Base-by-base conservation (phyloP, 441 rosid species). In the Daphne laureola region DNA sequence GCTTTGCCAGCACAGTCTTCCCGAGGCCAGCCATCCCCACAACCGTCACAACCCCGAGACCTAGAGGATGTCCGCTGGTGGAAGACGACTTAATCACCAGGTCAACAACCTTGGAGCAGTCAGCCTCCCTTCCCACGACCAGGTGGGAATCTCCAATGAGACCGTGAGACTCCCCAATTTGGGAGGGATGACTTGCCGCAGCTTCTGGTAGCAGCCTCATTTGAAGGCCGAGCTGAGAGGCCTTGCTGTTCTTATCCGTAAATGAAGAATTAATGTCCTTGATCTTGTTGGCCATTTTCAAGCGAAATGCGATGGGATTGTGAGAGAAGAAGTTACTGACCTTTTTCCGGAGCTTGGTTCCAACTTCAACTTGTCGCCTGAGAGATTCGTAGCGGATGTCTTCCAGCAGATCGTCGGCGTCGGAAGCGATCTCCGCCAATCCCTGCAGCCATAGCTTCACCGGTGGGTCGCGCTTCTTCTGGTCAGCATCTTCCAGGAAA, bases 1-100 rank as follows among this genome's bases (percentile, higher is more conserved):
- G 7, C 38, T 62, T 55, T 4, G 78, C 78, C n/a, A 73, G 52
- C 3, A 67, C 36, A 0, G 78, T 73, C 52, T 76, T 76, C 6
- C 25, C 25, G 25, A 21, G 25, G 25, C 25, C 25, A 21, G 25
- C 1, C 25, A 21, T 21, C 25, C 25, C 25, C 25, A 21, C 25
- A 2, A 21, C 2, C 25, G 25, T 21, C 25, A 21, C 25, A 21
- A 21, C 25, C 25, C 25, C 25, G 25, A 2, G 25, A 21, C 25
- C 25, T 21, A 21, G 25, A 21, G 25, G 25, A 4, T 21, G 2
- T 21, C 25, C 25, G 2, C 25, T 21, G 25, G 25, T 2, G 25
- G 25, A 21, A 21, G 25, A 21, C 1, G 25, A 21, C 25, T 21
- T 21, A 21, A 21, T 21, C 25, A 21, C 3, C 25, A 21, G 3